Evolutionary conservation across 768 basidiomycete species (phyloP), one percentile per base, ranked within the genome.

Genomic region (Tricholoma hemisulphureum): DNA sequence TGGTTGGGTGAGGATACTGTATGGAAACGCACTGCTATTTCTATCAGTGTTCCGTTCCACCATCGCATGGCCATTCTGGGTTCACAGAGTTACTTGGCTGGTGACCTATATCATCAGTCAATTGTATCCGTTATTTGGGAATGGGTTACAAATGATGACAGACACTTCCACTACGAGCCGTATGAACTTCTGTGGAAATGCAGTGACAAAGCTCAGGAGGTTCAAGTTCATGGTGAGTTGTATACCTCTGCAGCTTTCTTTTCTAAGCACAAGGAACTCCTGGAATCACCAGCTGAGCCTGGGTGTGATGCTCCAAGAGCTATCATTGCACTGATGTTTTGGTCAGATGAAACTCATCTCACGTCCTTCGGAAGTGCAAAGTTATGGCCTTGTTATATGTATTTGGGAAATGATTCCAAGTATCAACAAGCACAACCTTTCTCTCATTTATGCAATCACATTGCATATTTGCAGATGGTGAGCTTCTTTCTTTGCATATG

Each of bases 101-200:
- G 43, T 18, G 34, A 56, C 28, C 28, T 76, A 10, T 65, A 58
- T 29, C 56, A 69, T 34, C 65, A 70, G 0, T 46, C 45, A 2
- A 51, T 61, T 1, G 57, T 65, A 2, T 48, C 69, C 8, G 32
- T 32, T 32, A 32, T 32, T 32, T 14, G 37, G 37, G 37, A 39
- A 39, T n/a, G 37, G 16, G 14, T 39, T 14, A 39, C 37, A 2
- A 39, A 39, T 14, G 49, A 54, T 2, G 32, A 37, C 2, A 16
- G 31, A 4, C 48, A 45, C 18, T 66, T 67, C 29, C 65, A 70
- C 53, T 58, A 59, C n/a, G 62, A 55, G 0, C 69, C 65, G 1
- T 71, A 60, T 51, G 31, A 65, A 14, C 55, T 63, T 16, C 58
- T 39, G 31, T 65, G 63, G 65, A 54, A 60, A 39, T 49, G 20